Conservation (phyloP, 2,329 filamentous ascomycete genomes). For the Daldinia sp. region DNA sequence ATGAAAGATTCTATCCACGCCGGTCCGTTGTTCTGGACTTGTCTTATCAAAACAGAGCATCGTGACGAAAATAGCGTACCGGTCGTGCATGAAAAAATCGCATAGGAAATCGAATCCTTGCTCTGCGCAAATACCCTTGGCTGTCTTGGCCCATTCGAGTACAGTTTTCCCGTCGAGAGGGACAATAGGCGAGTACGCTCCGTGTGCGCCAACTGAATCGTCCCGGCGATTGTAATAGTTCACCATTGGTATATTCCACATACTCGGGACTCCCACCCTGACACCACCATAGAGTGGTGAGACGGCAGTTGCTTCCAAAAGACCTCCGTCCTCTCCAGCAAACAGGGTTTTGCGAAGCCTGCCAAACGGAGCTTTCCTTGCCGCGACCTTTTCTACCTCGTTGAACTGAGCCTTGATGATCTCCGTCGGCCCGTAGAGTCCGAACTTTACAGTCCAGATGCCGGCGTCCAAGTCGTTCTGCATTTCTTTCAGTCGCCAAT, state of each 20-base stretch:
- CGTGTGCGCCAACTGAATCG: slow-evolving; percentile 47
- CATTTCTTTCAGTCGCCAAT: slow-evolving; percentile 55
- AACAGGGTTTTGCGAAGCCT: slow-evolving; percentile 50
- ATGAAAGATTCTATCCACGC: slow-evolving; percentile 48
- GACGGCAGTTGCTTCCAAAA: slow-evolving; percentile 50
- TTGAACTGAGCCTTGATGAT: slow-evolving; percentile 56
- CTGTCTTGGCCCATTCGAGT: slow-evolving; percentile 52
- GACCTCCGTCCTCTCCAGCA: slow-evolving; percentile 49
- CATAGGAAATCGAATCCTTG: slow-evolving; percentile 55
- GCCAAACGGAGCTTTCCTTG: slow-evolving; percentile 49
- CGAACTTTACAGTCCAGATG: slow-evolving; percentile 56
- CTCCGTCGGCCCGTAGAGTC: slow-evolving; percentile 52
- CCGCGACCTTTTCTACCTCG: slow-evolving; percentile 50
- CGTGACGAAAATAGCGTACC: slow-evolving; percentile 56
- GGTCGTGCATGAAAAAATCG: slow-evolving; percentile 59
- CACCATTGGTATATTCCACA: slow-evolving; percentile 50
- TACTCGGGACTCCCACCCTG: slow-evolving; percentile 49
- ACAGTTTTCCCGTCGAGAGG: slow-evolving; percentile 51
- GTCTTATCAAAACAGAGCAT: slow-evolving; percentile 59
- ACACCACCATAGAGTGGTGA: slow-evolving; percentile 47
- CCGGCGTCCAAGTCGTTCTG: slow-evolving; percentile 52
- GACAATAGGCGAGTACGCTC: slow-evolving; percentile 50
- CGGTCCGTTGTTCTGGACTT: slow-evolving; percentile 48
- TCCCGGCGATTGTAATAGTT: slow-evolving; percentile 47
- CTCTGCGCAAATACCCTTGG: slow-evolving; percentile 53